Conservation (phyloP, 805 yeast species). For the Debaryomyces prosopidis region DNA sequence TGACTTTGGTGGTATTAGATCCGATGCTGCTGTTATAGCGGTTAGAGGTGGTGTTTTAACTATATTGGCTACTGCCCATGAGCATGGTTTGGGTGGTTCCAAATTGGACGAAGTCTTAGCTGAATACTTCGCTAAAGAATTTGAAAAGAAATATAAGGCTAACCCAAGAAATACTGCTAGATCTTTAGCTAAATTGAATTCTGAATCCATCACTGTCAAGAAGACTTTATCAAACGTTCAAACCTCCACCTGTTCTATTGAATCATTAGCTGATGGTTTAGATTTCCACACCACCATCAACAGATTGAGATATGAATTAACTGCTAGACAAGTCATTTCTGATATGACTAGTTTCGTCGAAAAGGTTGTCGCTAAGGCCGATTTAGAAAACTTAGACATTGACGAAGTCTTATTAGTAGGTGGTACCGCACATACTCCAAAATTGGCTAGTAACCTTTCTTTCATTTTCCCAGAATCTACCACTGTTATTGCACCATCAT, state of each 20-base stretch:
- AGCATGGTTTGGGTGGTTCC: conserved; percentile 83
- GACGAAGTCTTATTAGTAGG: conserved; percentile 92
- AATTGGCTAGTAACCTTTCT: conserved; percentile 74
- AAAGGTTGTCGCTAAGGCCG: conserved; percentile 75
- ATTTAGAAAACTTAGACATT: conserved; percentile 78
- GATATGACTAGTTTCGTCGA: conserved; percentile 79
- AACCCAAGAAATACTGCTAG: conserved; percentile 81
- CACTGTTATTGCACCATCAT: conserved; percentile 70
- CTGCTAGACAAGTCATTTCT: conserved; percentile 74
- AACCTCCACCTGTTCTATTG: conserved; percentile 88
- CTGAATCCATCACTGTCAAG: conserved; percentile 81
- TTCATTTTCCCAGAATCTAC: conserved; percentile 80
- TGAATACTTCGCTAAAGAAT: conserved; percentile 88
- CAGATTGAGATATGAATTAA: conserved; percentile 90
- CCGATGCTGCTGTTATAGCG: conserved; percentile 92
- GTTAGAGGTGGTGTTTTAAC: conserved; percentile 94
- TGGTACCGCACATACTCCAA: conserved; percentile 91
- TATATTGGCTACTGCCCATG: conserved; percentile 80
- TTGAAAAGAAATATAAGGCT: conserved; percentile 80
- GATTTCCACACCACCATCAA: conserved; percentile 93
- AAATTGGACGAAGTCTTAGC: conserved; percentile 76
- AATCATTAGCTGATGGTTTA: conserved; percentile 88
- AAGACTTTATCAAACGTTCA: conserved; percentile 90
- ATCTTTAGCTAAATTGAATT: conserved; percentile 83
- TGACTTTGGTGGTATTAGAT: conserved; percentile 93